Evolutionary conservation across 768 basidiomycete species (phyloP).

Genomic region (Trametes gibbosa): DNA sequence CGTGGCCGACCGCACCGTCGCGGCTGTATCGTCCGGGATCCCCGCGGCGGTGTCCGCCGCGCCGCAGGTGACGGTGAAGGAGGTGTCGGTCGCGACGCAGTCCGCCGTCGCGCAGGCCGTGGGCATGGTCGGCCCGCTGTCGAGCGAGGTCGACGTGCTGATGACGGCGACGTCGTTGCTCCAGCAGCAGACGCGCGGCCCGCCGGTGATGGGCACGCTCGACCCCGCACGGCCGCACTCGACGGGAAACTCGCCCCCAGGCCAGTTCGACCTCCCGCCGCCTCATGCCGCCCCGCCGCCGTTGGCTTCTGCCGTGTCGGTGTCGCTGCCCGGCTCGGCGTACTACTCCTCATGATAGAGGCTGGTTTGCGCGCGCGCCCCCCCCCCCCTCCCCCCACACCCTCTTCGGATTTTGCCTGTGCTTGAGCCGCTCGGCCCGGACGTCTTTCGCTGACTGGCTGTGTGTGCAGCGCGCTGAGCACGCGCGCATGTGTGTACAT

Average conservation of each 20-base stretch:
- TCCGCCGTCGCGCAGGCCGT: slow-evolving; percentile 83
- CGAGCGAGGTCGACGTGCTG: slow-evolving; percentile 79
- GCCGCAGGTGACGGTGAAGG: slow-evolving; percentile 50
- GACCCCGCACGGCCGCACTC: slow-evolving; percentile 37
- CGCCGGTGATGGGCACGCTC: slow-evolving; percentile 25
- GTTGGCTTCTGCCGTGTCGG: background rate
- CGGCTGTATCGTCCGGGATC: slow-evolving; percentile 42
- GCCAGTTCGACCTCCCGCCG: slow-evolving; percentile 13
- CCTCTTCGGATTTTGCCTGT: too few relatives aligned
- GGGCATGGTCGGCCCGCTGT: slow-evolving; percentile 66
- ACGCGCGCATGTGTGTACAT: background rate
- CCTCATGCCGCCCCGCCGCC: slow-evolving; percentile 2
- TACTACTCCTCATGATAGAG: slow-evolving; percentile 17
- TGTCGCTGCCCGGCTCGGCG: slow-evolving; percentile 5
- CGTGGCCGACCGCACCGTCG: slow-evolving; percentile 49
- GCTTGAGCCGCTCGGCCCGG: background rate
- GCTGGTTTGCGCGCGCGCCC: background rate
- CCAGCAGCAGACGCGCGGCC: slow-evolving; percentile 39
- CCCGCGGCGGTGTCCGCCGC: slow-evolving; percentile 27
- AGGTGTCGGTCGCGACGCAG: slow-evolving; percentile 62
- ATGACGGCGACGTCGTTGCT: slow-evolving; percentile 61
- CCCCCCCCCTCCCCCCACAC: too few relatives aligned
- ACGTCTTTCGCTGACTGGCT: background rate
- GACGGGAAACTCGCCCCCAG: slow-evolving; percentile 27
- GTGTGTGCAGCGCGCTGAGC: background rate